Conservation (phyloP, 495 filamentous ascomycete species). For the Xylaria sp. region DNA sequence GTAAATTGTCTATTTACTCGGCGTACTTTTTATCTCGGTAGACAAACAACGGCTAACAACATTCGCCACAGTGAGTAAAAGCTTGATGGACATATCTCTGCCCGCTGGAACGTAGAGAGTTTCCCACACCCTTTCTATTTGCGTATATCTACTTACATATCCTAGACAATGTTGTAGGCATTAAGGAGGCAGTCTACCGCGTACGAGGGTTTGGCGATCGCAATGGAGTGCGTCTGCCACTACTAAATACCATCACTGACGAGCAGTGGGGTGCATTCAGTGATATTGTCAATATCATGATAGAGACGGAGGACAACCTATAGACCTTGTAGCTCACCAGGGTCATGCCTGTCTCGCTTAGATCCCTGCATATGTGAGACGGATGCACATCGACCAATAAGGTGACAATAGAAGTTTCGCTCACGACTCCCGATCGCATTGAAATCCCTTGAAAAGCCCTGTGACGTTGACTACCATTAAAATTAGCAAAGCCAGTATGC, state of each 20-base stretch:
- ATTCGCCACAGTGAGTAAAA: constrained; percentile 15
- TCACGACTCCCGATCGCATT: constrained; percentile 23
- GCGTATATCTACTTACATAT: constrained; percentile 4
- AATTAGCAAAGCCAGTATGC: constrained; percentile 6
- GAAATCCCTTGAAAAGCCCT: constrained; percentile 17
- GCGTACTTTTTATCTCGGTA: background rate
- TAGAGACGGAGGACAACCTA: constrained; percentile 25
- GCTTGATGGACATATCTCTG: background rate
- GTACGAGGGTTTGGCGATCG: constrained; percentile 25
- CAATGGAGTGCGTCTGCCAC: constrained; percentile 21
- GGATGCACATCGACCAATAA: constrained; percentile 21
- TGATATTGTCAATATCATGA: constrained; percentile 24
- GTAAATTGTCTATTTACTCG: background rate
- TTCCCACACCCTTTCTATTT: background rate
- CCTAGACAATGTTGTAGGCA: constrained; percentile 24
- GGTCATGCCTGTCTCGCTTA: constrained; percentile 24
- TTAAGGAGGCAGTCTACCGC: constrained; percentile 22
- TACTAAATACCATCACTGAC: constrained; percentile 25
- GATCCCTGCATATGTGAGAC: constrained; percentile 22
- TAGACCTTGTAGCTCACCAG: constrained; percentile 15
- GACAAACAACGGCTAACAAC: background rate
- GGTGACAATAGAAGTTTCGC: constrained; percentile 20
- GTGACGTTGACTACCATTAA: constrained; percentile 20
- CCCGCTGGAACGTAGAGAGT: background rate
- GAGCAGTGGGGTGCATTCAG: constrained; percentile 22